phyloP scores from a whole-genome alignment of 352 stramenopile species.

The Peronospora tabacina region DNA sequence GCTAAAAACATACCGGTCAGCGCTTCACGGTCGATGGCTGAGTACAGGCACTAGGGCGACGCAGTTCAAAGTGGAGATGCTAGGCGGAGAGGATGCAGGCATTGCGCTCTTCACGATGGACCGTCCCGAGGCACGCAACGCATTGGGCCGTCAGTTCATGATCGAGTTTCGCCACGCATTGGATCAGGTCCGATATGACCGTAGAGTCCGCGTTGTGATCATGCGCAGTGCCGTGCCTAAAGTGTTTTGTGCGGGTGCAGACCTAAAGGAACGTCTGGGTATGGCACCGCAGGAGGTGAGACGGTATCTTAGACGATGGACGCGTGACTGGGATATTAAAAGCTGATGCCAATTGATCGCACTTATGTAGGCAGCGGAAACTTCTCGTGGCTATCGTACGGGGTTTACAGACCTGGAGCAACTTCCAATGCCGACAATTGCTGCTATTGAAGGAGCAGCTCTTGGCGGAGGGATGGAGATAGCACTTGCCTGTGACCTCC shows the following conservation, averaged over 20 bases:
- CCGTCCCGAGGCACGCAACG: conserved; percentile 64
- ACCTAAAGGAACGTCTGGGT: conserved; percentile 84
- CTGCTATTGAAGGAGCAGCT: conserved; percentile 86
- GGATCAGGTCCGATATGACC: conserved; percentile 55
- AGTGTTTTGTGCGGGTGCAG: conserved; percentile 87
- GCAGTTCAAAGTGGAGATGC: conserved; percentile 58
- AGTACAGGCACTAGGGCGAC: conserved; percentile 14
- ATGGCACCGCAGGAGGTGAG: conserved; percentile 84
- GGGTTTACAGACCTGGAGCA: conserved; percentile 82
- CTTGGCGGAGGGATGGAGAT: conserved; percentile 90
- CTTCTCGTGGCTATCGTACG: conserved; percentile 53
- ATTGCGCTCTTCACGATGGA: conserved; percentile 77
- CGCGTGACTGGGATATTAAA: not conserved
- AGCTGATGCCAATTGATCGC: not conserved
- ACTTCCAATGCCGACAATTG: conserved; percentile 90
- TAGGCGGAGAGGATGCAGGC: conserved; percentile 43
- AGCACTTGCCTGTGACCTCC: conserved; percentile 88
- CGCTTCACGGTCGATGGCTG: conserved; percentile 2
- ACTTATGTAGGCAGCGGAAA: conserved; percentile 22
- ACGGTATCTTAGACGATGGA: not conserved
- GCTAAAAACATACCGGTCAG: not conserved
- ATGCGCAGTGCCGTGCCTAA: conserved; percentile 63
- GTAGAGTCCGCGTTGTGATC: conserved; percentile 71
- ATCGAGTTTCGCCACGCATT: conserved; percentile 61
- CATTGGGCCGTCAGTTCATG: conserved; percentile 78